phyloP scores from a whole-genome alignment of 2,329 filamentous ascomycete genomes.

The Monilinia aucupariae region DNA sequence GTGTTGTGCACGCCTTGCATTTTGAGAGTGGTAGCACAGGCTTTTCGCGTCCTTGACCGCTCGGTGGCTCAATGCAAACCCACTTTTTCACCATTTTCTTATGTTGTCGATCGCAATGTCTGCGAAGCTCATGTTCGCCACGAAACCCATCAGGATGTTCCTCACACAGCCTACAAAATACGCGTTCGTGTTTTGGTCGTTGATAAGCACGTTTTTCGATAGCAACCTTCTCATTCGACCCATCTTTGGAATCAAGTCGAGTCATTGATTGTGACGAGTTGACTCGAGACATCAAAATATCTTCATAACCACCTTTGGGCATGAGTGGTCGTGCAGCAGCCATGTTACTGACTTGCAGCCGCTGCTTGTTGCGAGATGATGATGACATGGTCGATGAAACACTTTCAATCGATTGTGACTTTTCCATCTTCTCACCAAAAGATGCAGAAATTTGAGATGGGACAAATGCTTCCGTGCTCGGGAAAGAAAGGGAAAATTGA shows the following conservation, averaged over 20 bases:
- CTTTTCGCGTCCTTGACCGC: conserved; percentile 42
- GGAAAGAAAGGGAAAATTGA: conserved; percentile 31
- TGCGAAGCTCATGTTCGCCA: conserved; percentile 77
- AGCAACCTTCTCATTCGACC: conserved; percentile 32
- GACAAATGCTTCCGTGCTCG: conserved; percentile 22
- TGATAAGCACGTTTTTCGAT: conserved; percentile 34
- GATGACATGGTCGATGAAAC: conserved; percentile 32
- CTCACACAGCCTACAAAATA: conserved; percentile 64
- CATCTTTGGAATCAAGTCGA: conserved; percentile 33
- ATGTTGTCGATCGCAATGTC: conserved; percentile 66
- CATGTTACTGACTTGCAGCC: conserved; percentile 31
- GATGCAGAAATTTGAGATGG: conserved; percentile 27
- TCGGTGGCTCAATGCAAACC: conserved; percentile 54
- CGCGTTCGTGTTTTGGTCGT: conserved; percentile 35
- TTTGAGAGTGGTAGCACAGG: conserved; percentile 55
- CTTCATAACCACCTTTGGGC: conserved; percentile 33
- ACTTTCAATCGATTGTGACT: conserved; percentile 35
- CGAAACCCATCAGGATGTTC: conserved; percentile 83
- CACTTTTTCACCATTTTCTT: conserved; percentile 49
- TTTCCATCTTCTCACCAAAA: conserved; percentile 34
- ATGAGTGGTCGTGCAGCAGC: conserved; percentile 31
- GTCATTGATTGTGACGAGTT: conserved; percentile 32
- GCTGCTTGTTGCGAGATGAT: conserved; percentile 33
- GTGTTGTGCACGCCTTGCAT: conserved; percentile 66
- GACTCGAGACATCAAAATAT: conserved; percentile 29